Conservation (phyloP, 768 basidiomycete species). For the Termitomyces sp. region DNA sequence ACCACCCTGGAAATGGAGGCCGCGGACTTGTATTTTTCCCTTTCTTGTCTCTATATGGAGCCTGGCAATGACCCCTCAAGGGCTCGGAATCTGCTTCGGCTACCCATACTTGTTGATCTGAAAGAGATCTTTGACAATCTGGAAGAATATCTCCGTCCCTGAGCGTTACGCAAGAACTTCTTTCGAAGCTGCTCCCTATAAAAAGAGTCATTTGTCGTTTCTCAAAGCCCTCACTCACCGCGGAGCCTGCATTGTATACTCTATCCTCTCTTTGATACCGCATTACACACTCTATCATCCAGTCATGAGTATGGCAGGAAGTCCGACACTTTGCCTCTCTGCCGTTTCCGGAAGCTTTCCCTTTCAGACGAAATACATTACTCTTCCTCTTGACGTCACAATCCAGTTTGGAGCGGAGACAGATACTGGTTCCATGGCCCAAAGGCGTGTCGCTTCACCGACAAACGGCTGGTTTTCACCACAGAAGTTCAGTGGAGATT, state of each 20-base stretch:
- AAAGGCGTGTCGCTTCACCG: slow-evolving; percentile 18
- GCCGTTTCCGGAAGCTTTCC: slow-evolving; percentile 30
- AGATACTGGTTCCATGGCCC: slow-evolving; percentile 3
- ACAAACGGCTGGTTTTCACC: slow-evolving; percentile 41
- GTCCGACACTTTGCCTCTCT: slow-evolving; percentile 26
- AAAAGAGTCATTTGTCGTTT: slow-evolving; percentile 1
- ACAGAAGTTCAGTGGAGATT: slow-evolving; percentile 12
- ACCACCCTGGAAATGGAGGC: background rate
- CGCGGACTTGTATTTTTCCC: slow-evolving; percentile 2
- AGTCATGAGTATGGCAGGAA: slow-evolving; percentile 12
- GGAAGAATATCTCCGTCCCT: background rate
- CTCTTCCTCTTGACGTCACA: slow-evolving; percentile 22
- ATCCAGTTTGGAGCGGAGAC: slow-evolving; percentile 26
- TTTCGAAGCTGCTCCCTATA: slow-evolving; percentile 1
- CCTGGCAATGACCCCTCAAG: background rate
- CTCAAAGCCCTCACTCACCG: background rate
- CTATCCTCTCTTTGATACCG: background rate
- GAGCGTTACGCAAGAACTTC: slow-evolving; percentile 2
- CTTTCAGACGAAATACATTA: slow-evolving; percentile 29
- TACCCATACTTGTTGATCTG: slow-evolving; percentile 1
- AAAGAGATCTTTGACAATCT: background rate
- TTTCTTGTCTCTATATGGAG: slow-evolving; percentile 8
- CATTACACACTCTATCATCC: background rate
- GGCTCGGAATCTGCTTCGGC: background rate
- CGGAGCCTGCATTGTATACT: background rate